Conservation (phyloP, 1,139 yeast species). For the Sporopachydermia cereana region DNA sequence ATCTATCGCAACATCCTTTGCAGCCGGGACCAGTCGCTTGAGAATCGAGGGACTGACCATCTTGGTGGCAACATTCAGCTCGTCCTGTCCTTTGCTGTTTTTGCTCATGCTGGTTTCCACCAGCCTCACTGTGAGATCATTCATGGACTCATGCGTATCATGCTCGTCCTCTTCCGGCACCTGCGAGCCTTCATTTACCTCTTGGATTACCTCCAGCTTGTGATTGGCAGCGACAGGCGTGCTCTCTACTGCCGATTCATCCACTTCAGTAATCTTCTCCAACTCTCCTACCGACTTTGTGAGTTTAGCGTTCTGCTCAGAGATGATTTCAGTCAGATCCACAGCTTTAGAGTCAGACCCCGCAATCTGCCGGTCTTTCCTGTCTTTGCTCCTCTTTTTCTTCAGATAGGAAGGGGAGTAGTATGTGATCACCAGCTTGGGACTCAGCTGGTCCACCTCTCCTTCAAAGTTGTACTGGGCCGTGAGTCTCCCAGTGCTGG, state of each 20-base stretch:
- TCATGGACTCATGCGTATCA: background rate
- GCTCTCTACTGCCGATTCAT: background rate
- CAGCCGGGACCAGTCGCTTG: background rate
- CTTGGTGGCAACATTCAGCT: conserved; percentile 1
- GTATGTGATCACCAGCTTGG: conserved; percentile 2
- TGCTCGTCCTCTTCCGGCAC: background rate
- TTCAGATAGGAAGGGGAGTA: background rate
- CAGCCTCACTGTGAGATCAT: conserved; percentile 7
- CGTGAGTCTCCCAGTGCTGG: background rate
- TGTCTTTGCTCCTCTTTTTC: background rate
- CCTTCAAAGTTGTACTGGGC: background rate
- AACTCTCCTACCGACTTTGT: background rate
- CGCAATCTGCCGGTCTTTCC: background rate
- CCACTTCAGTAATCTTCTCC: background rate
- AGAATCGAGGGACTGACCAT: background rate
- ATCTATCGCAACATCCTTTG: background rate
- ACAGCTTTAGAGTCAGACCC: background rate
- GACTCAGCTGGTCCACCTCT: background rate
- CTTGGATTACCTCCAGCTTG: background rate
- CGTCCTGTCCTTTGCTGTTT: conserved; percentile 1
- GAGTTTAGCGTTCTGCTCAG: background rate
- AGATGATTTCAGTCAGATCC: background rate
- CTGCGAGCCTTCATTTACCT: background rate
- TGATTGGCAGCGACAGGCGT: background rate
- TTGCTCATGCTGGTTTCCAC: conserved; percentile 18